Evolutionary conservation across 1,139 yeast species (phyloP), one percentile per base, ranked within the genome.

Genomic region (Pichia sp.): DNA sequence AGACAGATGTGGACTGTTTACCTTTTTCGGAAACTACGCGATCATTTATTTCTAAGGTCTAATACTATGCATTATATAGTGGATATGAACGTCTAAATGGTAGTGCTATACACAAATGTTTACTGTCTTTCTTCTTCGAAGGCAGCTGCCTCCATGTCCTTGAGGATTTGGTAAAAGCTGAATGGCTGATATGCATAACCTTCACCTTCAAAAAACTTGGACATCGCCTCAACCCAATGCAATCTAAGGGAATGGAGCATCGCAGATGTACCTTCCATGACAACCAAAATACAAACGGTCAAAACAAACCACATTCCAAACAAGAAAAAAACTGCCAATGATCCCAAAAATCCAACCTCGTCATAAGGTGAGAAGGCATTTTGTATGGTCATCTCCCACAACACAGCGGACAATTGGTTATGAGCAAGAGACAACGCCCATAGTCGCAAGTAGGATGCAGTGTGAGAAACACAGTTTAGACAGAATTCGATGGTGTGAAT

Each of bases 351-450:
- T 2, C 85, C 85, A 9, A 34, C 50, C 23, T 67, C 60, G 43
- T 78, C 72, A 46, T 59, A 66, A 18, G 42, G 42, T 13, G 26
- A 21, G 16, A 39, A 39, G 16, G 42, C 42, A 19, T 39, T 39
- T 39, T 39, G 42, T 4, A 39, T 80, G 1, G 99, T 93, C 99
- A 93, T 93, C 45, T 87, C 76, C 99, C 99, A 95, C 60, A 95
- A 74, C 42, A 95, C 99, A 16, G 91, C 76, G 1, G 97, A 90
- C 60, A 95, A 78, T 73, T 95, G 99, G 16, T 96, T 95, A 68
- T 95, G 99, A 0, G 99, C 99, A 55, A 95, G 79, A 0, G 98
- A 91, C 56, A 95, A 76, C 1, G 99, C 99, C 99, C 99, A 93
- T 53, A 93, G 74, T 66, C 99, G 85, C 60, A 93, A 79, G 65